These are phyloP conservation scores for Corinectria fuckeliana DNA, from an alignment of 2,329 filamentous ascomycete genomes.

Conservation along the genomic window DNA sequence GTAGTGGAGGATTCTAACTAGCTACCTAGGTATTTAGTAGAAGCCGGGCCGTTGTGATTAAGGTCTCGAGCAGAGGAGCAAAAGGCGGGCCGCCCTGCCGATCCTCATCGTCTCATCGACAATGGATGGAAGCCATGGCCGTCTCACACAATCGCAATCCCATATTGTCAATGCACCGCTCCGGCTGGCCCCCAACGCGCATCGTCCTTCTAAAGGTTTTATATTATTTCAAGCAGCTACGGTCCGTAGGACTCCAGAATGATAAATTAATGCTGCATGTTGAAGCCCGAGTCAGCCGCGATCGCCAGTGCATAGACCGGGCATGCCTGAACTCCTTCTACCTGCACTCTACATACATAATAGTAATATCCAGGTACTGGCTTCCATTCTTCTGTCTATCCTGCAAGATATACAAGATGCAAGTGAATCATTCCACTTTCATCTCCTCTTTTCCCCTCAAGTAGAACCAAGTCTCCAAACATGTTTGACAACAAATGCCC, in stretches of 20 bases:
- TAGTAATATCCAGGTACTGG: not conserved
- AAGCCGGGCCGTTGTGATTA: not conserved
- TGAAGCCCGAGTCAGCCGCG: not conserved
- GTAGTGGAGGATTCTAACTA: too few species aligned
- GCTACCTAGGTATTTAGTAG: not conserved
- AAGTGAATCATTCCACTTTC: not conserved
- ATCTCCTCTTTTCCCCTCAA: not conserved
- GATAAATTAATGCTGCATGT: not conserved
- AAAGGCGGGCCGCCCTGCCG: constrained; percentile 9
- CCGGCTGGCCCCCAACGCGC: too few species aligned
- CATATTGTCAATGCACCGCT: too few species aligned
- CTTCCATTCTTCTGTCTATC: not conserved
- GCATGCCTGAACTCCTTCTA: not conserved
- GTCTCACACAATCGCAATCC: not conserved
- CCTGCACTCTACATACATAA: not conserved
- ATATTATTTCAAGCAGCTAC: too few species aligned
- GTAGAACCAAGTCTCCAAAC: not conserved
- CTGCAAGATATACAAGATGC: not conserved
- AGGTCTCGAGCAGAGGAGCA: constrained; percentile 7
- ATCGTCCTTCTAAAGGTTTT: too few species aligned
- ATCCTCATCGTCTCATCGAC: constrained; percentile 29
- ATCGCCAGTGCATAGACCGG: not conserved
- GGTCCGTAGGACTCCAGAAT: too few species aligned
- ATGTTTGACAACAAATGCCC: not conserved
- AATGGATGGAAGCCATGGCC: constrained; percentile 6